These are phyloP conservation scores for Apophysomyces elegans DNA, from an alignment of 371 early-diverging fungal species.

Conservation along the genomic window DNA sequence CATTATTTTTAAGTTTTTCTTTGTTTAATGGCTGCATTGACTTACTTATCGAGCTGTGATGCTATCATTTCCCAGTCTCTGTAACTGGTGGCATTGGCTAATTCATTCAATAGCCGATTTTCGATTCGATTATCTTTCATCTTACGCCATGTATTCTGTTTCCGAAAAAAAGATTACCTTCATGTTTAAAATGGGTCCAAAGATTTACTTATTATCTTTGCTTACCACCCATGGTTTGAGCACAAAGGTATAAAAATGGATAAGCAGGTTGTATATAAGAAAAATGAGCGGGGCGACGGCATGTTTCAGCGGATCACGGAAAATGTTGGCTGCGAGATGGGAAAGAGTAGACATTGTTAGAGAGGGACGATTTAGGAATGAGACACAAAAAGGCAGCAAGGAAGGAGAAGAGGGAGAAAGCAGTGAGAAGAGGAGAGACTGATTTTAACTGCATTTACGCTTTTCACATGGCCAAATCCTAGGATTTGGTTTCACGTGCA, in stretches of 20 bases:
- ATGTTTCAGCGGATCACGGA: slow-evolving; percentile 31
- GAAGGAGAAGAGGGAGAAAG: background rate
- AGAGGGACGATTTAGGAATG: background rate
- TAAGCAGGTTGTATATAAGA: slow-evolving; percentile 25
- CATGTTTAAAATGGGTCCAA: background rate
- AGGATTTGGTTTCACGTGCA: too few species aligned
- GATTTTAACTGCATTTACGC: too few species aligned
- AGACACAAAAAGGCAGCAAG: background rate
- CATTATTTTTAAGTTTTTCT: too few species aligned
- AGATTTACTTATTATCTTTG: too few species aligned
- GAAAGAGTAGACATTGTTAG: slow-evolving; percentile 1
- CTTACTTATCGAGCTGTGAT: slow-evolving; percentile 54
- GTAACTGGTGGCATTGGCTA: slow-evolving; percentile 55
- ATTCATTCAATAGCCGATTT: slow-evolving; percentile 39
- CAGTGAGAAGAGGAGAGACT: background rate
- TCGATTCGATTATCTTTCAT: slow-evolving; percentile 39
- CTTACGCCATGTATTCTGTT: slow-evolving; percentile 33
- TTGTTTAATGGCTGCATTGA: too few species aligned
- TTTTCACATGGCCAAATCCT: too few species aligned
- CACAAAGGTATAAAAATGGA: slow-evolving; percentile 25
- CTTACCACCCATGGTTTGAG: slow-evolving; percentile 35
- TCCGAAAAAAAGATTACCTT: background rate
- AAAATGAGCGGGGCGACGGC: slow-evolving; percentile 36
- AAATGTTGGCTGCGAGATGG: background rate
- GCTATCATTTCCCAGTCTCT: slow-evolving; percentile 65